Percentiles rank a stretch among this genome's conserved stretches.
Evolutionary conservation across 345 rosid species (phyloP).

Genomic region (Salix caprea): DNA sequence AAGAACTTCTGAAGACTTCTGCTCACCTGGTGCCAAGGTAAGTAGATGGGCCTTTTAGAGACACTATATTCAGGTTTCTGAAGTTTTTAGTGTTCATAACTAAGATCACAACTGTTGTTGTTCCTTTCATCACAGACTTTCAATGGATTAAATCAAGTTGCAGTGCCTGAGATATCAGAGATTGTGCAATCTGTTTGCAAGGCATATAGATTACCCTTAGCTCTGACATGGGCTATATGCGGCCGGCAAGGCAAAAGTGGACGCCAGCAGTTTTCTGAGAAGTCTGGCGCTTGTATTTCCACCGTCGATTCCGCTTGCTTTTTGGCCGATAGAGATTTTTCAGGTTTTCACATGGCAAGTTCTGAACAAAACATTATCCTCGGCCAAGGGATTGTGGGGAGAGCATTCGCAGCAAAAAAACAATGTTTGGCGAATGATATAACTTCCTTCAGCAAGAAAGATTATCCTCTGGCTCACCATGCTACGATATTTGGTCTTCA

Average conservation of each 20-base stretch:
- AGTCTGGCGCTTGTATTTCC: slow-evolving; percentile 45
- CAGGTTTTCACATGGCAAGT: slow-evolving; percentile 54
- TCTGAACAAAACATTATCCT: slow-evolving; percentile 64
- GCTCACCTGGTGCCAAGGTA: slow-evolving; percentile 46
- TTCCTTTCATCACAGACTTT: slow-evolving; percentile 40
- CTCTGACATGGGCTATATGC: slow-evolving; percentile 73
- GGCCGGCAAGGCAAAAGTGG: slow-evolving; percentile 52
- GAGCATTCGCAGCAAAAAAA: slow-evolving; percentile 48
- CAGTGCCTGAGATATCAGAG: slow-evolving; percentile 47
- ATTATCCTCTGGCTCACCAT: slow-evolving; percentile 72
- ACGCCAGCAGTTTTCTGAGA: slow-evolving; percentile 54
- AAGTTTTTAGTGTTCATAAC: slow-evolving; percentile 8
- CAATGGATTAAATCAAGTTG: slow-evolving; percentile 37
- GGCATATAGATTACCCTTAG: slow-evolving; percentile 54
- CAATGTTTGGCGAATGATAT: slow-evolving; percentile 54
- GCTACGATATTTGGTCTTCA: slow-evolving; percentile 59
- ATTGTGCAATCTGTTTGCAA: slow-evolving; percentile 51
- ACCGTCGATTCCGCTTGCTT: slow-evolving; percentile 60
- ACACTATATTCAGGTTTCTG: not conserved
- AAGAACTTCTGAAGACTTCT: slow-evolving; percentile 50
- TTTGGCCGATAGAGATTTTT: slow-evolving; percentile 37
- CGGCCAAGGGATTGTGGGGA: slow-evolving; percentile 76
- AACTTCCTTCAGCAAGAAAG: slow-evolving; percentile 50
- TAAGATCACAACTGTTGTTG: slow-evolving; percentile 19
- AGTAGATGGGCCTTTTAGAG: slow-evolving; percentile 13